Percentiles rank a stretch among this genome's conserved stretches.
phyloP scores from a whole-genome alignment of 768 basidiomycete genomes.

The Boletus rubescentipes region DNA sequence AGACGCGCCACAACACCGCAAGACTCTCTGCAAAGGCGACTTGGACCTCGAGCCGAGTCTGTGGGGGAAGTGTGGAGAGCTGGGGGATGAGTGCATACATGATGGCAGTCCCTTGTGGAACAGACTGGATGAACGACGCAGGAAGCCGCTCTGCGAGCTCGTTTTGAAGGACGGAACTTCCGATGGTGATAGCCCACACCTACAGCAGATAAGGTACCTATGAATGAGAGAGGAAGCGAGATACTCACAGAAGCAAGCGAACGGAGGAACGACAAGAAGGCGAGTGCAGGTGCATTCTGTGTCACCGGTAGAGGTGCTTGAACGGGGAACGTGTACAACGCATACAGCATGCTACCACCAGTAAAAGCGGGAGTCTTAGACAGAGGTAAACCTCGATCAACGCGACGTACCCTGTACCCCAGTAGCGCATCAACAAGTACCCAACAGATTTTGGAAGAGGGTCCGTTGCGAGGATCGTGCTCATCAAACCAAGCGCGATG shows the following conservation, averaged over 20 bases:
- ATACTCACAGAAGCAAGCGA: conserved; percentile 31
- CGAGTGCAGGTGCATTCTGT: neutral
- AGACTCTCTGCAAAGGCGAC: conserved; percentile 47
- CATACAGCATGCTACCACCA: neutral
- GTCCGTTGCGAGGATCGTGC: conserved; percentile 27
- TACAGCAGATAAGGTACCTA: too few species aligned
- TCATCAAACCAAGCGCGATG: conserved; percentile 37
- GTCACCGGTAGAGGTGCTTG: neutral
- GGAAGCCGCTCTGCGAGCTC: conserved; percentile 43
- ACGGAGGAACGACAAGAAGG: neutral
- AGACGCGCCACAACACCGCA: conserved; percentile 47
- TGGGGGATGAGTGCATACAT: too few species aligned
- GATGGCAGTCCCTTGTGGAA: conserved; percentile 40
- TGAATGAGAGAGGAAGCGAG: too few species aligned
- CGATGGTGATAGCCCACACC: conserved; percentile 51
- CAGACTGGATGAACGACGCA: conserved; percentile 30
- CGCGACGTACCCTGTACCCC: conserved; percentile 1
- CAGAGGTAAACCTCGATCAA: too few species aligned
- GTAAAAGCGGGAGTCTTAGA: too few species aligned
- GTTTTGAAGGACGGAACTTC: conserved; percentile 50
- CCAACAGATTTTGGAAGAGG: conserved; percentile 24
- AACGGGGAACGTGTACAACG: conserved; percentile 37
- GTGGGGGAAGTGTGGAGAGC: conserved; percentile 33
- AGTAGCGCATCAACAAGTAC: neutral
- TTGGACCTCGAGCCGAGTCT: conserved; percentile 35